Base-by-base conservation (phyloP, 352 stramenopile species). In the Pseudoperonospora humuli region DNA sequence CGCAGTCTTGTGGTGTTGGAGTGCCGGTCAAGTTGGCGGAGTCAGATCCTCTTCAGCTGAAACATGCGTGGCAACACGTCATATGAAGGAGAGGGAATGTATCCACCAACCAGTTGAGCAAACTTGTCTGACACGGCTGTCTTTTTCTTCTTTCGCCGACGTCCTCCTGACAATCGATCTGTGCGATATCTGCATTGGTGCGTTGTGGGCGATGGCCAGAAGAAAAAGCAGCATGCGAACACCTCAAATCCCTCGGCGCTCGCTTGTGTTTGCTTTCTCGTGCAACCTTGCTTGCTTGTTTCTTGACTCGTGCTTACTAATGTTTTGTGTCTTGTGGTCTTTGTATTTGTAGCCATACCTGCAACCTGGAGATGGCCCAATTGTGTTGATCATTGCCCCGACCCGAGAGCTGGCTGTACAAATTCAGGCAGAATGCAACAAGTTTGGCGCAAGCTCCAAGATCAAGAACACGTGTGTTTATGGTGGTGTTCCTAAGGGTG, bases 391-490 rank as follows among this genome's bases (percentile, higher is more conserved):
- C 5, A 86, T 99, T 38, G 96, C 97, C 9, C 96, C 97, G 15
- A 99, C 97, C 20, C 90, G 97, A 55, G 97, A 99, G 67, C 85
- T 99, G 26, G 97, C 96, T 14, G 79, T 98, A 24, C 97, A 99
- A 75, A 99, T 99, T 67, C 96, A 99, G 57, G 80, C 97, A 50
- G 96, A 99, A 64, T 97, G 91, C 51, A 96, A 98, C 76, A 98
- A 98, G 62, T 99, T 99, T 63, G 96, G 95, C 25, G 61, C 67
- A 1, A 97, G 83, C 24, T 97, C 85, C 9, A 96, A 97, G 58
- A 98, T 99, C 64, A 99, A 99, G 61, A 98, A 98, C 65, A 99
- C 96, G 32, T 98, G 96, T 53, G 88, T 99, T 11, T 99, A 99
- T 61, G 97, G 96, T 40, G 97, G 96, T 70, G 96, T 98, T 14